A percentile compares a stretch with the other conserved stretches of the same genome.
Conservation (phyloP, 208 protist species). For the Wallacemonas sp. region DNA sequence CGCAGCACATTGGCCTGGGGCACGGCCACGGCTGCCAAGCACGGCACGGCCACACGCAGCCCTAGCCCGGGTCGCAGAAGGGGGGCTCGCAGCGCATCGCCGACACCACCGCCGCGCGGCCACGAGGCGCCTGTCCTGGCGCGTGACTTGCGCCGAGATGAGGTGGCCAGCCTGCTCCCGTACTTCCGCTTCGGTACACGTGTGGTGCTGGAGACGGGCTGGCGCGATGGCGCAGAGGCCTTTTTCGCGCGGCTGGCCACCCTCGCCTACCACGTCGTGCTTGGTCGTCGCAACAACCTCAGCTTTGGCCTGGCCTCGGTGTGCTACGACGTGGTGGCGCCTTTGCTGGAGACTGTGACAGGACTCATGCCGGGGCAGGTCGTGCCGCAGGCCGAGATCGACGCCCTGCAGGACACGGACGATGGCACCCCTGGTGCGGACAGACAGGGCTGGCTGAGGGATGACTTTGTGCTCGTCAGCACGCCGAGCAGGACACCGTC, state of each 20-base stretch:
- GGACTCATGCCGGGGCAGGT: slow-evolving; percentile 28
- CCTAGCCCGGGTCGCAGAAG: background rate
- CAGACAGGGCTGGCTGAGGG: background rate
- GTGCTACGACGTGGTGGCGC: slow-evolving; percentile 73
- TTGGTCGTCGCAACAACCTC: slow-evolving; percentile 60
- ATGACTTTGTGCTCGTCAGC: slow-evolving; percentile 18
- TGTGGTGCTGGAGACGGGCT: slow-evolving; percentile 63
- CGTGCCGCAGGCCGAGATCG: background rate
- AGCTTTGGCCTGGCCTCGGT: slow-evolving; percentile 77
- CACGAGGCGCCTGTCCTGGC: slow-evolving; percentile 45
- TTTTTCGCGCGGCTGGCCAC: slow-evolving; percentile 63
- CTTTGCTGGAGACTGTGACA: slow-evolving; percentile 28
- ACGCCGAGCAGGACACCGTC: slow-evolving; percentile 9
- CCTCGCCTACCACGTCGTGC: slow-evolving; percentile 70
- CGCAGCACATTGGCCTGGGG: slow-evolving; percentile 42
- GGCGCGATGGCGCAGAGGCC: slow-evolving; percentile 53
- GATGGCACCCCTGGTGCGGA: background rate
- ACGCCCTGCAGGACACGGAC: background rate
- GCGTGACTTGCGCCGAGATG: slow-evolving; percentile 61
- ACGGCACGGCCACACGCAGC: too few relatives aligned
- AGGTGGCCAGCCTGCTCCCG: slow-evolving; percentile 56
- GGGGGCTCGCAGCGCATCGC: background rate
- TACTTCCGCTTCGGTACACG: slow-evolving; percentile 81
- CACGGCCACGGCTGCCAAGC: slow-evolving; percentile 13
- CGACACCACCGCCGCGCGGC: background rate